Base-by-base conservation (phyloP, 1,284 basidiomycete genomes). In the Apiotrichum montevideense region DNA sequence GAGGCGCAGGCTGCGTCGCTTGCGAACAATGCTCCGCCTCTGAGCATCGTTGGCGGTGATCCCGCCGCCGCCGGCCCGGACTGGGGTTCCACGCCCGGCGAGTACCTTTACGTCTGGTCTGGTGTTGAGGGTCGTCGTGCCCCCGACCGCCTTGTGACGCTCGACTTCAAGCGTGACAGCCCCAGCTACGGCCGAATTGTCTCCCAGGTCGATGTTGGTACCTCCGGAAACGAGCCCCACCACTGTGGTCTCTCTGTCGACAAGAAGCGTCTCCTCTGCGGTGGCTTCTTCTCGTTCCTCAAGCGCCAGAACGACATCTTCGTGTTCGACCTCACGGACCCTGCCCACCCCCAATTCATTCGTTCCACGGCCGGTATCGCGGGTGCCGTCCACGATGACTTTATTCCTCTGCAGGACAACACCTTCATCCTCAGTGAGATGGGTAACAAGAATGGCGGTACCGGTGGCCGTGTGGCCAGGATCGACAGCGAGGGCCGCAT, bases 71-170 rank as follows among this genome's bases (percentile, higher is more conserved):
- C 21, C 10, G 47, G 47, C 8, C 35, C 47, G 3, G 4, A 29
- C 8, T 49, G 35, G 35, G 47, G 47, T 29, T 15, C 47, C 10
- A 7, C 9, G 5, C 47, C 47, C 4, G 40, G 55, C 33, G 55
- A 61, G 43, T 61, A 57, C 56, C 50, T 61, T 9, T 61, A 61
- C 41, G 54, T 61, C 29, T 61, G 59, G 59, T 33, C 43, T 2
- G 59, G 59, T 8, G 55, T 47, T 39, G 54, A 57, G 32, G 59
- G 56, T 9, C 56, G 59, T 33, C 13, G 21, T 13, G 32, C n/a
- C 13, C 21, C 35, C 11, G 59, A 61, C 51, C 59, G 59, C 9
- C 43, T 61, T 10, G 42, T 61, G n/a, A 61, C 59, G 1, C 51
- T 61, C 43, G 56, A 61, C 56, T 61, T 57, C 41, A 44, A 57